Conservation (phyloP, 352 stramenopile genomes). For the Globisporangium spiculum region DNA sequence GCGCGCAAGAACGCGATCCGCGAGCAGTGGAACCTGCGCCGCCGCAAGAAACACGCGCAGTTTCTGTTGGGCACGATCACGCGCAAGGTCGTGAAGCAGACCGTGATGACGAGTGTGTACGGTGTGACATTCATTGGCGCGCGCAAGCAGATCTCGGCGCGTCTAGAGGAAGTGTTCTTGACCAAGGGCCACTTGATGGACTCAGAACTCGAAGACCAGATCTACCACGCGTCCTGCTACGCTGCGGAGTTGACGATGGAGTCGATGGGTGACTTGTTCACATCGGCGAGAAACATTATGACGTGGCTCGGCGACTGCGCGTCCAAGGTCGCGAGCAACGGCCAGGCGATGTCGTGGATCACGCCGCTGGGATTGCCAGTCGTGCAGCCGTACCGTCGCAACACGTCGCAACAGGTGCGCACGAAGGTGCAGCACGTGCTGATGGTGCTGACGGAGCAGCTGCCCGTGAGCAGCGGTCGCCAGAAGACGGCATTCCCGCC, state of each 20-base stretch:
- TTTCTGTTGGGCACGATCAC: conserved; percentile 77
- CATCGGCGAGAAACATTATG: conserved; percentile 91
- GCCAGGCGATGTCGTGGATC: conserved; percentile 89
- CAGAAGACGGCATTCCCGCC: conserved; percentile 98
- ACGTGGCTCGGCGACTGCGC: conserved; percentile 78
- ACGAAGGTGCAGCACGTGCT: conserved; percentile 90
- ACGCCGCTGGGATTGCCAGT: neutral
- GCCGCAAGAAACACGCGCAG: conserved; percentile 50
- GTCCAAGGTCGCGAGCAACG: conserved; percentile 64
- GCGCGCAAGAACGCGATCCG: neutral
- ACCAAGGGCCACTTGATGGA: conserved; percentile 74
- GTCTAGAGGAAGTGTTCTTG: conserved; percentile 91
- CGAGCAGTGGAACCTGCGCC: neutral
- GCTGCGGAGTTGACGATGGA: conserved; percentile 94
- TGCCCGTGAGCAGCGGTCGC: conserved; percentile 59
- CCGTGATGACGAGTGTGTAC: conserved; percentile 99
- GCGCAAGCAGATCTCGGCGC: conserved; percentile 96
- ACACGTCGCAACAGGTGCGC: conserved; percentile 66
- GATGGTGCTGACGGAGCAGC: conserved; percentile 66
- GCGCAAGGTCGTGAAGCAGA: conserved; percentile 99
- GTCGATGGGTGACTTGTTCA: conserved; percentile 97
- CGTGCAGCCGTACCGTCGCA: conserved; percentile 89
- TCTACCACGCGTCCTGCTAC: conserved; percentile 90
- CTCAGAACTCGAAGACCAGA: conserved; percentile 74
- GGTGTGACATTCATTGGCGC: conserved; percentile 99